Evolutionary conservation across 2,329 filamentous ascomycete genomes (phyloP).

Genomic region (Mariannaea sp.): DNA sequence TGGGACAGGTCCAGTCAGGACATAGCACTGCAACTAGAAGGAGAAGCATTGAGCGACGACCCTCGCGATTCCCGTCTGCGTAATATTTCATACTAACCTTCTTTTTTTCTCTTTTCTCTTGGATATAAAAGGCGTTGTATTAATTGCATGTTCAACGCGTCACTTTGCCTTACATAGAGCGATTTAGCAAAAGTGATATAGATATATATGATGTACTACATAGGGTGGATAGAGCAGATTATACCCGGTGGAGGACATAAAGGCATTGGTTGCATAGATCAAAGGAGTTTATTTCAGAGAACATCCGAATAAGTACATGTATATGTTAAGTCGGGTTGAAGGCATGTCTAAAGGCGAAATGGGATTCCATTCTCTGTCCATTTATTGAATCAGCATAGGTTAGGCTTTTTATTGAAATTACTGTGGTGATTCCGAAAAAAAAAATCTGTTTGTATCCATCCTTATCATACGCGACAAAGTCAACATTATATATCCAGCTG

Average conservation of each 20-base stretch:
- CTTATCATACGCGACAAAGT: no score
- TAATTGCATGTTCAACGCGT: neutral
- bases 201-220: neutral
- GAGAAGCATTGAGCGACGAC: slow-evolving; percentile 34
- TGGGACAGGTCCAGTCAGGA: slow-evolving; percentile 39
- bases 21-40: slow-evolving; percentile 41
- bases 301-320: no score
- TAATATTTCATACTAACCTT: no score
- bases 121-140: neutral
- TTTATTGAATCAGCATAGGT: no score
- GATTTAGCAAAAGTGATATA: neutral
- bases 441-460: no score
- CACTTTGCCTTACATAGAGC: neutral
- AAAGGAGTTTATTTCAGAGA: no score
- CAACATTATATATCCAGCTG: neutral
- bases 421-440: neutral
- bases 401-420: neutral
- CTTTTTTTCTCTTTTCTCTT: no score
- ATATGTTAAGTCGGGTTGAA: no score
- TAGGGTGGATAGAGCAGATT: neutral
- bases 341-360: no score
- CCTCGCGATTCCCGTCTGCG: slow-evolving; percentile 14
- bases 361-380: no score
- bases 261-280: no score
- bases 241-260: no score